Conservation (phyloP, 495 filamentous ascomycete species). For the Podospora pseudoanserina region DNA sequence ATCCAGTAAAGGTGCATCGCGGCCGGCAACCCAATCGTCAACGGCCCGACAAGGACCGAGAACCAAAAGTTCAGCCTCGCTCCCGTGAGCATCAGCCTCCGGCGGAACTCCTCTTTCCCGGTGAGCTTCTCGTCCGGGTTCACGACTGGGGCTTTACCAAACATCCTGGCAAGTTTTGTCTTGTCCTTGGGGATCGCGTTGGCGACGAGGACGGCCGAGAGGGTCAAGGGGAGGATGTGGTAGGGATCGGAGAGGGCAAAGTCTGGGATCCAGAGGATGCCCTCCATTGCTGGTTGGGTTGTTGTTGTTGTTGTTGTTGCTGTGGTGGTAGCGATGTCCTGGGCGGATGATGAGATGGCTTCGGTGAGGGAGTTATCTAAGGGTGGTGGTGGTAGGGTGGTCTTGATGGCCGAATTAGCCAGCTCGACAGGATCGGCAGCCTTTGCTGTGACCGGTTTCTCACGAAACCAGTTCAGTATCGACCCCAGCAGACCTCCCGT, state of each 20-base stretch:
- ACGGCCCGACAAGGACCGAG: conserved; percentile 42
- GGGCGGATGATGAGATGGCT: neutral
- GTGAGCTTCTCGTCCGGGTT: neutral
- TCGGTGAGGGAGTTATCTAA: neutral
- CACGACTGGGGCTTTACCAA: neutral
- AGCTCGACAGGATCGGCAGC: neutral
- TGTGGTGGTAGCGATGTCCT: neutral
- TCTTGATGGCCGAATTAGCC: neutral
- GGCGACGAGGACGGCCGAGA: conserved; percentile 48
- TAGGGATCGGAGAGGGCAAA: conserved; percentile 67
- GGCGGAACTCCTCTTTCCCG: neutral
- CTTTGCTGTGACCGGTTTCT: conserved; percentile 3
- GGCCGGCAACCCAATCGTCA: conserved; percentile 52
- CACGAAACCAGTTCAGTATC: conserved; percentile 13
- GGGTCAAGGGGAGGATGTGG: conserved; percentile 58
- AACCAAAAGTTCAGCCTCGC: conserved; percentile 20
- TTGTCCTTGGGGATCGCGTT: conserved; percentile 37
- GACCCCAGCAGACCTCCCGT: conserved; percentile 50
- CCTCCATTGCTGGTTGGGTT: neutral
- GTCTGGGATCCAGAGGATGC: conserved; percentile 70
- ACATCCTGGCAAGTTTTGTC: conserved; percentile 1
- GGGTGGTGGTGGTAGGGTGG: neutral
- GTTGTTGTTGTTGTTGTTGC: neutral
- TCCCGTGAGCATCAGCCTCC: neutral
- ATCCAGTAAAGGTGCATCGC: conserved; percentile 75